Evolutionary conservation across 441 rosid genomes (phyloP).

Genomic region (Metrosideros polymorpha): DNA sequence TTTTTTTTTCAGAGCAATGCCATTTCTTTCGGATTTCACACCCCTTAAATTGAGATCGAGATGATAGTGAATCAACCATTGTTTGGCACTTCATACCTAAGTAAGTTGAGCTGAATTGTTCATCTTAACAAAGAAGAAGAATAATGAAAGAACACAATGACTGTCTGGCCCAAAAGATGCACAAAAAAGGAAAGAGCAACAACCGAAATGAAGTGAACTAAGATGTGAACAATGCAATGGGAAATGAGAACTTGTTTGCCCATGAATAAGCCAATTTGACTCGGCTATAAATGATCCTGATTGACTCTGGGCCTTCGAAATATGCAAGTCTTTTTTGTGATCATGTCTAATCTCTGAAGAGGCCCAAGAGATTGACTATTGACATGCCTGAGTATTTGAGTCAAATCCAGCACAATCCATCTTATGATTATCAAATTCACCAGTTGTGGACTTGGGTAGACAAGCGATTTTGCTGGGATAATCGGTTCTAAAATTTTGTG

Average conservation of each 20-base stretch:
- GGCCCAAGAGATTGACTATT: neutral
- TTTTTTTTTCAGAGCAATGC: fast-evolving
- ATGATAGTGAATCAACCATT: neutral
- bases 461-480: neutral
- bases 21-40: fast-evolving
- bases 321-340: neutral
- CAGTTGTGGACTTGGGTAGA: neutral
- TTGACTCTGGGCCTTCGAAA: neutral
- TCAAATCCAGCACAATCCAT: neutral
- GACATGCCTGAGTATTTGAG: neutral
- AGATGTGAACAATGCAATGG: neutral
- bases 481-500: neutral
- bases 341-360: neutral
- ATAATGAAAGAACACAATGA: neutral
- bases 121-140: neutral
- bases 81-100: neutral
- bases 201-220: neutral
- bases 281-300: neutral
- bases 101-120: neutral
- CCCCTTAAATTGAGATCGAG: neutral
- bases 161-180: neutral
- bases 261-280: neutral
- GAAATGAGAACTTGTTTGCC: neutral
- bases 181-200: neutral
- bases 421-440: neutral